A percentile compares a stretch with the other conserved stretches of the same genome.
Conservation (phyloP, 169 alveolate species). For the Theileria orientalis region DNA sequence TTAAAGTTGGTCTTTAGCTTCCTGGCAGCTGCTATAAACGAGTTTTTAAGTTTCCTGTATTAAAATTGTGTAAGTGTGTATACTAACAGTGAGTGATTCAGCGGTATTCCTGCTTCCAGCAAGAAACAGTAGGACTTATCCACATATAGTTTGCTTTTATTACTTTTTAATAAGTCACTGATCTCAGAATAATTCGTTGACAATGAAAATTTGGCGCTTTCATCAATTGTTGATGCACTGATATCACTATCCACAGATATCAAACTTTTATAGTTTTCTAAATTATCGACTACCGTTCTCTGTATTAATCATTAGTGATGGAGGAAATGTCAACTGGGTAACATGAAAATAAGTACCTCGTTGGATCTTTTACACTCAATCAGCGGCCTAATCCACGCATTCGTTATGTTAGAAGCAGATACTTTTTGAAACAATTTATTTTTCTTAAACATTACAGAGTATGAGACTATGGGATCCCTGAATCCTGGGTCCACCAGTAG, state of each 20-base stretch:
- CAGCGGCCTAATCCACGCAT: conserved; percentile 64
- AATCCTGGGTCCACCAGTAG: conserved; percentile 81
- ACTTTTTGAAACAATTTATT: conserved; percentile 8
- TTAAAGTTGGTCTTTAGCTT: conserved; percentile 55
- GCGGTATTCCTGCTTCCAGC: conserved; percentile 57
- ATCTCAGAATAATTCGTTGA: conserved; percentile 51
- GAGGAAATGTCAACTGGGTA: no score
- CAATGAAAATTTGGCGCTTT: conserved; percentile 47
- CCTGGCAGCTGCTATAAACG: conserved; percentile 61
- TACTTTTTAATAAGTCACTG: conserved; percentile 6
- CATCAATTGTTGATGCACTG: conserved; percentile 35
- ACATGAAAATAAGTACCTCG: conserved; percentile 5
- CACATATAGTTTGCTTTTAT: conserved; percentile 16
- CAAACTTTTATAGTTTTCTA: conserved; percentile 39
- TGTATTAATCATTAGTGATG: conserved; percentile 8
- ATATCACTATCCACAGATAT: conserved; percentile 39
- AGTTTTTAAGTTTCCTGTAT: conserved; percentile 58
- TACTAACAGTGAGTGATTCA: conserved; percentile 36
- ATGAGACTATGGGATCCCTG: conserved; percentile 76
- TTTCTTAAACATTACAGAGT: conserved; percentile 34
- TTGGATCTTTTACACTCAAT: conserved; percentile 40
- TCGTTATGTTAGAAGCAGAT: conserved; percentile 23
- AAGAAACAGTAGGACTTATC: conserved; percentile 54
- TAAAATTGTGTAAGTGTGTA: not conserved
- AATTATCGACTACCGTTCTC: conserved; percentile 36